phyloP scores from a whole-genome alignment of 352 stramenopile species.

The Elongisporangium prolatum region DNA sequence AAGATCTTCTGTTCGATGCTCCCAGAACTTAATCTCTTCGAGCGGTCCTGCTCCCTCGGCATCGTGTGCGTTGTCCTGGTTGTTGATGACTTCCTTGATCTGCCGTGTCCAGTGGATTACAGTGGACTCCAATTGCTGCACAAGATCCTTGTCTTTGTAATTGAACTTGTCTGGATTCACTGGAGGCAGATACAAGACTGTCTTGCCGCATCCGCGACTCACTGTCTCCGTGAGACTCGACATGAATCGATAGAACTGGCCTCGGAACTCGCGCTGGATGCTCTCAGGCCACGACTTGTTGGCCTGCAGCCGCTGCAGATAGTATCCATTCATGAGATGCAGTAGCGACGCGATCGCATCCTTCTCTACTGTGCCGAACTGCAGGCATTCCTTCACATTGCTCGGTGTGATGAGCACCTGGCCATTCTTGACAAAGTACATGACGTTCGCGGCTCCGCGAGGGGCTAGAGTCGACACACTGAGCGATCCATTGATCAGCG shows the following conservation, averaged over 20 bases:
- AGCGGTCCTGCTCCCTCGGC: conserved; percentile 88
- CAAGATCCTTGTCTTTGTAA: conserved; percentile 91
- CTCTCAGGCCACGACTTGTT: conserved; percentile 90
- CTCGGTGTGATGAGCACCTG: conserved; percentile 53
- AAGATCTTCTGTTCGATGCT: conserved; percentile 89
- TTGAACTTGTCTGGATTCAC: conserved; percentile 82
- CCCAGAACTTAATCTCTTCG: conserved; percentile 96
- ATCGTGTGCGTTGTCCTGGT: conserved; percentile 91
- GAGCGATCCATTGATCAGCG: conserved; percentile 38
- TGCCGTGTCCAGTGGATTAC: conserved; percentile 97
- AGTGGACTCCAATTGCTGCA: conserved; percentile 94
- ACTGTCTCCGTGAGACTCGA: conserved; percentile 92
- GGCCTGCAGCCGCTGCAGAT: conserved; percentile 70
- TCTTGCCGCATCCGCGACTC: conserved; percentile 89
- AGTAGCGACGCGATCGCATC: conserved; percentile 78
- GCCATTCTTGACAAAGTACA: conserved; percentile 90
- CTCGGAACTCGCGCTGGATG: conserved; percentile 92
- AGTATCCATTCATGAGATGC: conserved; percentile 84
- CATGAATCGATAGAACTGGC: conserved; percentile 95
- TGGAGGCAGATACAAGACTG: conserved; percentile 90
- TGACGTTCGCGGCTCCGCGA: conserved; percentile 41
- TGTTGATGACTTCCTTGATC: conserved; percentile 97
- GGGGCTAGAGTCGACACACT: conserved; percentile 53
- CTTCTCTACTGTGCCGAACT: conserved; percentile 76
- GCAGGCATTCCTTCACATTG: conserved; percentile 54